phyloP scores from a whole-genome alignment of 2,329 filamentous ascomycete genomes.

The Bipolaris victoriae region DNA sequence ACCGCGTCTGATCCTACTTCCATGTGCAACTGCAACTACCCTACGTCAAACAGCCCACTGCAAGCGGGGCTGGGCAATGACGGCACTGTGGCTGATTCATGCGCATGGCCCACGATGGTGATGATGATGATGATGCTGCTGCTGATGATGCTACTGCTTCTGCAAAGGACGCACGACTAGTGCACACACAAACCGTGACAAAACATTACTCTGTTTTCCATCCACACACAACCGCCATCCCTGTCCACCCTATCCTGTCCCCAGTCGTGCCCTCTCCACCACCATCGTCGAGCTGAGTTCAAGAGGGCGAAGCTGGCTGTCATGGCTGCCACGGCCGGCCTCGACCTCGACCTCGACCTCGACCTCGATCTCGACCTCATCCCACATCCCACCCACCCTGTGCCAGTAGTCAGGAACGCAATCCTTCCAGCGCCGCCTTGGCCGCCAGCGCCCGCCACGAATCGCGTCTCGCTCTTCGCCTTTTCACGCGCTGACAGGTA shows the following conservation, averaged over 20 bases:
- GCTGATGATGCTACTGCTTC: constrained; percentile 31
- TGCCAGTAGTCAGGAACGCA: too few species aligned
- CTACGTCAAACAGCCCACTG: background rate
- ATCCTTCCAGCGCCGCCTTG: too few species aligned
- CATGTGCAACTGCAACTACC: too few species aligned
- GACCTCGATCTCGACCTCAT: too few species aligned
- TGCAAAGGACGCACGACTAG: constrained; percentile 17
- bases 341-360: too few species aligned
- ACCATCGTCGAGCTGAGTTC: constrained; percentile 5
- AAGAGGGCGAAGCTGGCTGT: background rate
- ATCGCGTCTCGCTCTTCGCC: too few species aligned
- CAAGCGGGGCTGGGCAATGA: constrained; percentile 19
- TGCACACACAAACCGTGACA: constrained; percentile 9
- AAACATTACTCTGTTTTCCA: background rate
- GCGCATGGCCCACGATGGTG: constrained; percentile 6
- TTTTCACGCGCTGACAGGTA: too few species aligned
- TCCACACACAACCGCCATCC: constrained; percentile 11
- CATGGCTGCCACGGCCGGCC: too few species aligned
- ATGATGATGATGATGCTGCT: background rate
- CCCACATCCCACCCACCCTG: too few species aligned
- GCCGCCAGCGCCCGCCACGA: too few species aligned
- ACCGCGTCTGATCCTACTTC: too few species aligned
- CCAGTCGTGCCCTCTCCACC: constrained; percentile 16
- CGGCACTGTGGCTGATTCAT: constrained; percentile 20
- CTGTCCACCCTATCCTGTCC: constrained; percentile 17